Conservation (phyloP, 2,329 filamentous ascomycete species). For the Rutstroemia sp. region DNA sequence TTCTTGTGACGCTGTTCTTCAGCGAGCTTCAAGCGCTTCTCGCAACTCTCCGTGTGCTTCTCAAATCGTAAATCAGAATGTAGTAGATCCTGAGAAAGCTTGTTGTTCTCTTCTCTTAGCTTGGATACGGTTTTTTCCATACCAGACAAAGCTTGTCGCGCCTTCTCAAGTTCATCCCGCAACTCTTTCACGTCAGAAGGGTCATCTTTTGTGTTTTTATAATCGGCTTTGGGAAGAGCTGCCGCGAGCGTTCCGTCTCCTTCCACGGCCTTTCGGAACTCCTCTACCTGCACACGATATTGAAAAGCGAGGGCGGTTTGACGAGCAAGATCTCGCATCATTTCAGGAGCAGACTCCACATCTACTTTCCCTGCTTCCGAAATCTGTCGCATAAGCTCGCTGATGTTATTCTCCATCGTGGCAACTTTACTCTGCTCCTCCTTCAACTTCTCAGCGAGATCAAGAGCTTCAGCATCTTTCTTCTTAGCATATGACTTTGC, state of each 20-base stretch:
- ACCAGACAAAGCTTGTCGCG: constrained; percentile 43
- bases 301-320: constrained; percentile 51
- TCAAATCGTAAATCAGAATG: constrained; percentile 24
- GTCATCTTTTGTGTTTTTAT: constrained; percentile 45
- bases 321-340: constrained; percentile 47
- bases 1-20: constrained; percentile 39
- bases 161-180: constrained; percentile 43
- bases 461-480: constrained; percentile 65
- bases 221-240: constrained; percentile 43
- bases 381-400: constrained; percentile 53
- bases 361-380: constrained; percentile 29
- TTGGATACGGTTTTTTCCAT: constrained; percentile 32
- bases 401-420: constrained; percentile 55
- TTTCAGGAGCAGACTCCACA: constrained; percentile 38
- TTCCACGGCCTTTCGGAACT: constrained; percentile 47
- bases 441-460: constrained; percentile 57
- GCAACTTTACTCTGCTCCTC: constrained; percentile 60
- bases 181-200: constrained; percentile 44
- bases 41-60: constrained; percentile 27
- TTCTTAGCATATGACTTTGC: constrained; percentile 72
- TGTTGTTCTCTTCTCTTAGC: constrained; percentile 27
- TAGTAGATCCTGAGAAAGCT: constrained; percentile 24
- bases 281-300: constrained; percentile 52
- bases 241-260: constrained; percentile 28
- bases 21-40: constrained; percentile 35